Base-by-base conservation (phyloP, 306 rosid genomes). In the Acacia crassicarpa region DNA sequence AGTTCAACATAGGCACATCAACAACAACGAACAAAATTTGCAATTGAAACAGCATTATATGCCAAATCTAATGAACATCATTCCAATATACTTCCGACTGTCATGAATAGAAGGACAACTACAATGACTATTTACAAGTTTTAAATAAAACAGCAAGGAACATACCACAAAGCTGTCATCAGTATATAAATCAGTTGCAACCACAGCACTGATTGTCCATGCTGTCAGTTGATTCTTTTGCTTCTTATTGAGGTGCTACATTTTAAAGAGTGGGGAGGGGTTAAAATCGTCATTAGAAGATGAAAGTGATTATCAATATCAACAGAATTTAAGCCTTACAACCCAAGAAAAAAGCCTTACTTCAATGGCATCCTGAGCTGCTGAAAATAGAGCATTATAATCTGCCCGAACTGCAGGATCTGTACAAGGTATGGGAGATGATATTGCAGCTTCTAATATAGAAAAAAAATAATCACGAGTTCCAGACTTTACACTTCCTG, bases 141-240 rank as follows among this genome's bases (percentile, higher is more conserved):
- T 2, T 61, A 25, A 75, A 51, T 22, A 66, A 53, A 59, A 82
- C 63, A n/a, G 63, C 45, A 85, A 69, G 80, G 73, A 66, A 70
- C 94, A 43, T 87, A 92, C 96, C 98, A 92, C 91, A 89, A 95
- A 95, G 88, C 98, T 92, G 84, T 95, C 99, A 72, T 95, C 98
- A 0, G 98, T 95, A 73, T 82, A 81, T 43, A 95, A 87, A 85
- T 95, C 94, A 80, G 89, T 95, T 54, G 96, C 97, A 70, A 91
- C 86, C 83, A 95, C 97, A 44, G 93, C 91, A 72, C 25, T 76
- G 75, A 92, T 75, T 25, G 85, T 88, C 98, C 97, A 93, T 10
- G 91, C 75, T 13, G 82, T 83, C 76, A 95, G 82, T 53, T 90
- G 91, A 89, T 92, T 92, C 87, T 82, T 89, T 86, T 93, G 98